Evolutionary conservation across 345 rosid species (phyloP).

Genomic region (Acer campestre): DNA sequence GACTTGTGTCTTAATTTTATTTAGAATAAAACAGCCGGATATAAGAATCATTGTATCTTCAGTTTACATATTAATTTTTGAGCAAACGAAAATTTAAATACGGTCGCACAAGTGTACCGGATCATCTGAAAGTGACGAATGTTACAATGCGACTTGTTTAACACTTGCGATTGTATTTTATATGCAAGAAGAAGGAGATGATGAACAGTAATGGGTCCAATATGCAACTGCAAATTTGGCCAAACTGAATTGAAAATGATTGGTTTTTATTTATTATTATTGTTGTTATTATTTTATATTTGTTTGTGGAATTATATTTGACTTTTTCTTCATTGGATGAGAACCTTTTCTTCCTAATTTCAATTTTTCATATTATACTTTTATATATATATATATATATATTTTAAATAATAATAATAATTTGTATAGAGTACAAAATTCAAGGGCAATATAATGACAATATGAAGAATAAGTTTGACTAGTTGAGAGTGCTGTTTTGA

Average conservation of each 20-base stretch:
- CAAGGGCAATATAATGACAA: background rate
- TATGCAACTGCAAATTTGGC: background rate
- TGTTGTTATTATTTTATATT: background rate
- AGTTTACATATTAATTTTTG: too few species aligned
- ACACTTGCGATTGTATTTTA: background rate
- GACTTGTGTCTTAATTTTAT: background rate
- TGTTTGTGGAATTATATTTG: background rate
- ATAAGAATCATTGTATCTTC: too few species aligned
- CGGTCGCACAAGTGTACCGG: too few species aligned
- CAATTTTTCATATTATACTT: background rate
- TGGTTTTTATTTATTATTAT: constrained; percentile 18
- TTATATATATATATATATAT: background rate
- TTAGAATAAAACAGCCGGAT: background rate
- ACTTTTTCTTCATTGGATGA: constrained; percentile 2
- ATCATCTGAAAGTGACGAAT: background rate
- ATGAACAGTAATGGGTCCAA: constrained; percentile 8
- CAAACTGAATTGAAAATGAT: constrained; percentile 33
- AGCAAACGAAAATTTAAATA: too few species aligned
- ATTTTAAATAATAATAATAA: background rate
- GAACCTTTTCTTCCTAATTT: background rate
- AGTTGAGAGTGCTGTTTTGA: background rate
- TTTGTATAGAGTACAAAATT: background rate
- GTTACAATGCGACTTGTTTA: background rate
- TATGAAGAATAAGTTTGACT: background rate
- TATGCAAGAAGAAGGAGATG: background rate